phyloP scores from a whole-genome alignment of 148 eudicot genomes.

The Pharnaceum exiguum region DNA sequence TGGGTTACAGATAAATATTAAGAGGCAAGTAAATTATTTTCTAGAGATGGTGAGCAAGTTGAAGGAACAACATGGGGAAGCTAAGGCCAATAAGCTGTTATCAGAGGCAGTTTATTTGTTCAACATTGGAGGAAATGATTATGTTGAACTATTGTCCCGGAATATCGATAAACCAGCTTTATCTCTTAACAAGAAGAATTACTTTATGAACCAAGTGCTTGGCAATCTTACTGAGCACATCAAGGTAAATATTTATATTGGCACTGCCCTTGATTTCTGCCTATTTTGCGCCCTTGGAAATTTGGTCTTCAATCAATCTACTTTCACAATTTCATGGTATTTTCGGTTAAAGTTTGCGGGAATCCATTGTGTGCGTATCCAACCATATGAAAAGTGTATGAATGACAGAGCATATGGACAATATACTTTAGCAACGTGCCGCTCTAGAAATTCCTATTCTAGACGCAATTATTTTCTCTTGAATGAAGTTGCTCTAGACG shows the following conservation, averaged over 20 bases:
- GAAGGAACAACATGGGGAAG: constrained; percentile 37
- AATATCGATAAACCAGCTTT: not conserved
- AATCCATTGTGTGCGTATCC: no score
- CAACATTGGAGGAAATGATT: constrained; percentile 70
- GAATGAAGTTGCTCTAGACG: no score
- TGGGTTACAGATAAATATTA: constrained; percentile 29
- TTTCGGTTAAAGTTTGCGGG: no score
- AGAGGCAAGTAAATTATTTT: constrained; percentile 33
- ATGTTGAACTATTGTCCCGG: constrained; percentile 21
- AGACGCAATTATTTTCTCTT: no score
- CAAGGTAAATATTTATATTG: constrained; percentile 4
- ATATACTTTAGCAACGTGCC: no score
- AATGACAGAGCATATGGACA: no score
- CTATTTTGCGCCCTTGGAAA: not conserved
- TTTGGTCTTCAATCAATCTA: not conserved
- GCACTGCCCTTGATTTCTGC: no score
- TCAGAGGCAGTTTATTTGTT: constrained; percentile 54
- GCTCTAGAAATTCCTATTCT: no score
- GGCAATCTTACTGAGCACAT: constrained; percentile 10
- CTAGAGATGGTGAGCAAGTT: constrained; percentile 22
- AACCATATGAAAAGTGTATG: no score
- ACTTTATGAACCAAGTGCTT: not conserved
- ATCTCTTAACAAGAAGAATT: not conserved
- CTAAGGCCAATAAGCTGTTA: constrained; percentile 27
- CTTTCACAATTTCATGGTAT: no score